phyloP scores from a whole-genome alignment of 2,329 filamentous ascomycete genomes.

The Aspergillus transmontanensis region DNA sequence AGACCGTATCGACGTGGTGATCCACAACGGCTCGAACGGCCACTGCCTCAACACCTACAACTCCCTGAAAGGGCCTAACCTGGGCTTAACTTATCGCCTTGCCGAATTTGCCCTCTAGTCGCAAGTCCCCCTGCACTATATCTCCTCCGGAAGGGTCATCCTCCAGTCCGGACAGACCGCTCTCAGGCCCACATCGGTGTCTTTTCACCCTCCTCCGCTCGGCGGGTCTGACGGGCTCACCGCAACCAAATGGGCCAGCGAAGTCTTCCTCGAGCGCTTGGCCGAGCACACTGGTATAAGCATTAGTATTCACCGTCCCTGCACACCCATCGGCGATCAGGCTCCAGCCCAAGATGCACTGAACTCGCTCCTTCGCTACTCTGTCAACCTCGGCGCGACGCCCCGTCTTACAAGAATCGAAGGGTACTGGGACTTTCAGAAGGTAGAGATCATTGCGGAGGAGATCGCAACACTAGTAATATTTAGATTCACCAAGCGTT shows the following conservation, averaged over 20 bases:
- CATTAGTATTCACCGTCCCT: constrained; percentile 5
- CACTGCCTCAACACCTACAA: constrained; percentile 7
- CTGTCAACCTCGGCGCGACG: neutral
- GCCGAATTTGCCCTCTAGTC: neutral
- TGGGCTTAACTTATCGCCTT: constrained; percentile 1
- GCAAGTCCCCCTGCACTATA: constrained; percentile 4
- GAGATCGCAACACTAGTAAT: neutral
- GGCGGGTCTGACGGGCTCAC: constrained; percentile 1
- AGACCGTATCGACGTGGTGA: constrained; percentile 2
- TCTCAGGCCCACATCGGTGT: neutral
- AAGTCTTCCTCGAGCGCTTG: constrained; percentile 7
- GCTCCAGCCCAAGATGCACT: constrained; percentile 5
- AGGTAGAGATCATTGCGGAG: constrained; percentile 4
- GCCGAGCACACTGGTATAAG: neutral
- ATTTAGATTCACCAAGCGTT: neutral
- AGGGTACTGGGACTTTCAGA: constrained; percentile 8
- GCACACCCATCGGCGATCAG: constrained; percentile 6
- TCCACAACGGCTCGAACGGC: constrained; percentile 6
- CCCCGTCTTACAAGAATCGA: constrained; percentile 1
- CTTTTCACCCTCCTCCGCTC: neutral
- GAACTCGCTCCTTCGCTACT: constrained; percentile 6
- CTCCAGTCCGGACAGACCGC: neutral
- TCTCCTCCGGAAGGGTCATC: constrained; percentile 8
- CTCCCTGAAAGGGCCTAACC: constrained; percentile 3
- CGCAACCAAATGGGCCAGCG: neutral